Conservation (phyloP, 352 stramenopile species). For the Pythium biforme region DNA sequence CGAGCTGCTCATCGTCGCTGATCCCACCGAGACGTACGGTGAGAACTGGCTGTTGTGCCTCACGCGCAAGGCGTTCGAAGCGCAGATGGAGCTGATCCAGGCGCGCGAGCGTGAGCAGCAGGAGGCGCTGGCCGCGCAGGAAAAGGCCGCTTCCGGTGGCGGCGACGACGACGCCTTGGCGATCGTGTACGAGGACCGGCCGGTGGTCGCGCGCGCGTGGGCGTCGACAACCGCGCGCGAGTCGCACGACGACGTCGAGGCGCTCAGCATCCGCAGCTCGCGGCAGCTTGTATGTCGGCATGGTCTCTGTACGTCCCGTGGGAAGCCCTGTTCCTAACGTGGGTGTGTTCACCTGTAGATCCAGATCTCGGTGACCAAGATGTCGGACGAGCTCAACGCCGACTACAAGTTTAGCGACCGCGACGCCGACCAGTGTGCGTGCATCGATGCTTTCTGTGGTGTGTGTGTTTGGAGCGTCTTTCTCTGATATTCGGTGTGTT, state of each 20-base stretch:
- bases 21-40: constrained; percentile 74
- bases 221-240: constrained; percentile 47
- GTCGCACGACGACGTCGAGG: constrained; percentile 65
- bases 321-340: too few relatives aligned
- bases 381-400: constrained; percentile 78
- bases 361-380: constrained; percentile 75
- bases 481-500: background rate
- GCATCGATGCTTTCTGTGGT: background rate
- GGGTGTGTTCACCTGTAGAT: constrained; percentile 47
- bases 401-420: constrained; percentile 87
- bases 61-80: constrained; percentile 59
- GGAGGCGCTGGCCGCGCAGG: constrained; percentile 40
- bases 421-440: constrained; percentile 70
- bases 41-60: constrained; percentile 85
- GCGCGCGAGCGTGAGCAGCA: constrained; percentile 44
- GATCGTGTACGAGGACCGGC: constrained; percentile 77
- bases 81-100: constrained; percentile 63
- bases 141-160: constrained; percentile 30
- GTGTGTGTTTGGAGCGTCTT: too few relatives aligned
- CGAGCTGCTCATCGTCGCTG: constrained; percentile 73
- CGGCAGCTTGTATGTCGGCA: constrained; percentile 43
- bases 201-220: constrained; percentile 61
- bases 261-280: constrained; percentile 46
- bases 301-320: too few relatives aligned
- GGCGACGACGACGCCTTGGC: constrained; percentile 49